Conservation (phyloP, 2,329 filamentous ascomycete species). For the Claviceps africana region DNA sequence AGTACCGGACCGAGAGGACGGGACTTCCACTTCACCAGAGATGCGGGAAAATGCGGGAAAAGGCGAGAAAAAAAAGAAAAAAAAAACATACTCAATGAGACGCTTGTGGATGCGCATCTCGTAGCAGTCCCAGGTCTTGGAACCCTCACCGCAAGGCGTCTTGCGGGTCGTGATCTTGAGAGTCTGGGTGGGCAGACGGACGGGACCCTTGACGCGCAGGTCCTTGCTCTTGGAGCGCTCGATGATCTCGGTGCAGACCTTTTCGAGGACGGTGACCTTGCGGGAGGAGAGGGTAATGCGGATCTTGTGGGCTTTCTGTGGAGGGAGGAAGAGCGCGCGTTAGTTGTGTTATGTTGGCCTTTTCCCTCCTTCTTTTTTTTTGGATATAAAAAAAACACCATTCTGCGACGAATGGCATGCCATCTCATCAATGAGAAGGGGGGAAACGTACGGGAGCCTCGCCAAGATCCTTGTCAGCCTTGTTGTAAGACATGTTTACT, state of each 20-base stretch:
- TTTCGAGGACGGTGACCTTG: slow-evolving; percentile 93
- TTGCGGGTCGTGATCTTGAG: slow-evolving; percentile 96
- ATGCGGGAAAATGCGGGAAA: neutral
- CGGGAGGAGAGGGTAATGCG: slow-evolving; percentile 92
- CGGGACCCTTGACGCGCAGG: slow-evolving; percentile 94
- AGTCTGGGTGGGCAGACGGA: slow-evolving; percentile 94
- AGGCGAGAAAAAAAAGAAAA: neutral
- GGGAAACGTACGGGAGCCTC: slow-evolving; percentile 61
- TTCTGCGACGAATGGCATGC: too few relatives aligned
- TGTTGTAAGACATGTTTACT: slow-evolving; percentile 79
- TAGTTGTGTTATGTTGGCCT: slow-evolving; percentile 3
- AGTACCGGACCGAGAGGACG: neutral
- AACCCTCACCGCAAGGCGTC: slow-evolving; percentile 98
- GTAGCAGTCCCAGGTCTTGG: slow-evolving; percentile 98
- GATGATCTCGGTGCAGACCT: slow-evolving; percentile 95
- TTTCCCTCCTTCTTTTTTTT: neutral
- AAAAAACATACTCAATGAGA: slow-evolving; percentile 69
- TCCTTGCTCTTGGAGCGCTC: slow-evolving; percentile 98
- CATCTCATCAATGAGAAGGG: too few relatives aligned
- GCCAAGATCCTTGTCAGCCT: slow-evolving; percentile 85
- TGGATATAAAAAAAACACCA: too few relatives aligned
- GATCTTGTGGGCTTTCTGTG: slow-evolving; percentile 91
- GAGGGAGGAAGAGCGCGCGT: neutral
- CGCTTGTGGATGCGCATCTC: slow-evolving; percentile 99
- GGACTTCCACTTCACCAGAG: neutral